Base-by-base conservation (phyloP, 306 rosid genomes). In the Pterocarpus macrocarpus region DNA sequence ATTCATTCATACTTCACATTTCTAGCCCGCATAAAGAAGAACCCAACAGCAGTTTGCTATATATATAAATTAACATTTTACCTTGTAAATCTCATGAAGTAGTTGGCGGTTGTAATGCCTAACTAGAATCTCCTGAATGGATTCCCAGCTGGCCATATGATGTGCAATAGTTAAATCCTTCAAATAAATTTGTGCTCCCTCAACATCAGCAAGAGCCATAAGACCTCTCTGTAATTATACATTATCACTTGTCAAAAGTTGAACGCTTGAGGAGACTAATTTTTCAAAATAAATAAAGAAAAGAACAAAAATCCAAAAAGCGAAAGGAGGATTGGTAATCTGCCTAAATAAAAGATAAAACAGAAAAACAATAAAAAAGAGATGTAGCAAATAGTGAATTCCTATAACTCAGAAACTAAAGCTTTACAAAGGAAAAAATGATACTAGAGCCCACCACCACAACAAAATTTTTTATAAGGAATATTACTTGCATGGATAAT, bases 51-150 rank as follows among this genome's bases (percentile, higher is more conserved):
- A 41, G 33, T 49, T 58, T 75, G 71, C 34, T 35, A 41, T 41
- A 41, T 41, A 66, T 59, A 30, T 9, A 80, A 66, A 69, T 77
- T 17, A 70, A 62, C 45, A 1, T 35, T 14, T 38, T 87, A 93
- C 99, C 97, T 95, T 95, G 73, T 91, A 95, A 71, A 87, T 95
- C 86, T 95, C 97, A 83, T 95, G 99, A 87, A 95, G 90, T 65
- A 95, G 88, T 87, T 95, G 99, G 78, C 97, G 87, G 55, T 87
- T 90, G 80, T 91, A 95, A 90, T 95, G 99, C 87, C 94, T 91
- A 11, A 89, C 57, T 66, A 95, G 77, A 82, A 91, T 89, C 81
- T 93, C 95, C 78, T 87, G 90, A 64, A 95, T 87, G 73, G 99
- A 92, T 69, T 91, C 94, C 91, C 88, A 88, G 76, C 99, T 91